Evolutionary conservation across 2,329 filamentous ascomycete species (phyloP), one percentile per base, ranked within the genome.

Genomic region (Calcarisporium arbuscula): DNA sequence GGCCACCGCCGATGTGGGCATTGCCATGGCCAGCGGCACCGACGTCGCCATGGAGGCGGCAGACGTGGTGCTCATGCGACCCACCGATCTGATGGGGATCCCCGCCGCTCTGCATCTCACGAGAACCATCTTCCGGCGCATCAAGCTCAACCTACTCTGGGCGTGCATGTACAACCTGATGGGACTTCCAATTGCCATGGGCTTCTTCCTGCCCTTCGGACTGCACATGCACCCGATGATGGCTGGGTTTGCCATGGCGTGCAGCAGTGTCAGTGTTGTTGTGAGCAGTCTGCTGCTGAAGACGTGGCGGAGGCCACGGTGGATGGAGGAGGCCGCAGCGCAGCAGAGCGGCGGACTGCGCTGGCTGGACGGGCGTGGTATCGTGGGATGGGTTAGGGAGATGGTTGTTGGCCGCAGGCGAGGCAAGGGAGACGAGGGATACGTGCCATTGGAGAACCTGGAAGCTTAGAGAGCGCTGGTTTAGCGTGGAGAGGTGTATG

Each of bases 31-130:
- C 5, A 88, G 82, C 7, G 92, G 92, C 37, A 96, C 92, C 1
- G 92, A 96, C 55, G 90, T 98, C 2, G 92, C 92, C 32, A 94
- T 98, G 79, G 92, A 96, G 64, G 92, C 92, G 1, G 92, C 92
- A 0, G 88, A 95, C 50, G 79, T 98, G 14, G 92, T 98, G 12
- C 79, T 98, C 35, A 98, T 98, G 90, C 80, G 84, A 4, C 85
- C 86, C 0, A 84, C 88, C 43, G 83, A 95, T 50, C 74, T 98
- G 4, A 85, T 96, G 66, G 85, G 90, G 49, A 87, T 98, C n/a
- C 85, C 92, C 0, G 84, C 87, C 0, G 80, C 85, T 11, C 74
- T 98, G 10, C 72, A 87, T 47, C 79, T 98, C 9, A 82, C 86
- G 15, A 78, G 82, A 27, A 77, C 76, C 22, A 95, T 96, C 54